Conservation (phyloP, 2,329 filamentous ascomycete genomes). For the Gaeumannomyces tritici region DNA sequence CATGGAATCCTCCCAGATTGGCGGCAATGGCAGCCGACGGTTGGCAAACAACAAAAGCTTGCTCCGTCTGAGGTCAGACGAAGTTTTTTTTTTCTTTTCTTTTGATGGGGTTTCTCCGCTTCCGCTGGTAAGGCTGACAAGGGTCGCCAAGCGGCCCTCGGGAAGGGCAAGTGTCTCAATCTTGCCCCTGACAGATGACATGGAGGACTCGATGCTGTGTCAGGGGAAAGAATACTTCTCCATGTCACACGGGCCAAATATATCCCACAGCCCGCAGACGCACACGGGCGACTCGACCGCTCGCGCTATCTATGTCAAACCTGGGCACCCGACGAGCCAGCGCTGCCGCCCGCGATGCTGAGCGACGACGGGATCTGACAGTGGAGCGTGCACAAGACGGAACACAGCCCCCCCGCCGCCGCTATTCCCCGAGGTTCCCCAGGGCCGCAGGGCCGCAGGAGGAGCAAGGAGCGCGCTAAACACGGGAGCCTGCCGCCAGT, state of each 20-base stretch:
- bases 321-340: background rate
- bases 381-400: background rate
- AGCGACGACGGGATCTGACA: background rate
- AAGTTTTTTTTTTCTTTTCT: background rate
- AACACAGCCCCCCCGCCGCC: background rate
- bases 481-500: background rate
- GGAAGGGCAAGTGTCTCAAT: background rate
- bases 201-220: background rate
- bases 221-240: background rate
- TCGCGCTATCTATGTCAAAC: background rate
- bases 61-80: no score
- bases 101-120: background rate
- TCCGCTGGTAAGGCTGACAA: background rate
- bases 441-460: background rate
- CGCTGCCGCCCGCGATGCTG: background rate
- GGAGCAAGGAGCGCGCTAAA: background rate
- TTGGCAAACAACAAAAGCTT: background rate
- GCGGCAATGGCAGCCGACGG: no score
- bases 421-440: background rate
- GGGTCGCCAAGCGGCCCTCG: background rate
- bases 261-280: no score
- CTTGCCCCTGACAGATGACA: background rate
- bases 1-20: background rate
- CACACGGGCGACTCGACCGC: background rate
- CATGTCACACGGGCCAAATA: background rate